These are phyloP conservation scores for Ophiostoma ulmi DNA, from an alignment of 2,329 filamentous ascomycete species.

Conservation along the genomic window DNA sequence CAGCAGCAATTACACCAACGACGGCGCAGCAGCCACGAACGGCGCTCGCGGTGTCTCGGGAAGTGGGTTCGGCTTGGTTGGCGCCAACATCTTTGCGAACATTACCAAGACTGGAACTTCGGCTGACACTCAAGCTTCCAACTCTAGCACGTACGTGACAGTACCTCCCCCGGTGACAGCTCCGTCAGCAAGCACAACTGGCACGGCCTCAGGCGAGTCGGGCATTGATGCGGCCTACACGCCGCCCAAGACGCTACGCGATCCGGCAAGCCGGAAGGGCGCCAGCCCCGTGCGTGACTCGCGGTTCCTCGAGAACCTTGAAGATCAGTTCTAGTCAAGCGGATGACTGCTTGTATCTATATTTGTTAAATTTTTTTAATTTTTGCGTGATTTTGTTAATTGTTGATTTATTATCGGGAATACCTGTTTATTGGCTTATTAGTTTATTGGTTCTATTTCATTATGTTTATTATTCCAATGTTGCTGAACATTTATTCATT, in stretches of 20 bases:
- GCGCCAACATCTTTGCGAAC: constrained; percentile 18
- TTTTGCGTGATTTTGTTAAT: background rate
- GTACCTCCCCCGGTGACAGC: constrained; percentile 14
- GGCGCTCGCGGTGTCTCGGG: constrained; percentile 10
- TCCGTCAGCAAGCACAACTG: background rate
- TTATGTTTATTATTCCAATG: background rate
- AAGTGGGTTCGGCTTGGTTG: constrained; percentile 18
- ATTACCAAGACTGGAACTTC: constrained; percentile 11
- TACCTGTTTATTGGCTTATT: background rate
- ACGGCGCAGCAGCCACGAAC: background rate
- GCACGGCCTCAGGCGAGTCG: constrained; percentile 24
- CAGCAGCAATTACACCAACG: constrained; percentile 29
- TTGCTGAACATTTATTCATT: too few species aligned
- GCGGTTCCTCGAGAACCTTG: constrained; percentile 48
- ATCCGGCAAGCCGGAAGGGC: constrained; percentile 31
- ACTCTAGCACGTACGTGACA: constrained; percentile 1
- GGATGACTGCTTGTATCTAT: background rate
- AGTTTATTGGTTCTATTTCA: background rate
- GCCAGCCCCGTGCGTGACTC: constrained; percentile 45
- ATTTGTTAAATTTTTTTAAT: background rate
- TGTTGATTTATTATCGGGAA: background rate
- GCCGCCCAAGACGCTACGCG: constrained; percentile 28
- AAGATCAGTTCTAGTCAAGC: constrained; percentile 25
- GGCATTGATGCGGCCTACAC: constrained; percentile 28
- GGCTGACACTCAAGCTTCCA: background rate